phyloP scores from a whole-genome alignment of 495 filamentous ascomycete genomes.

The Aspergillus cavernicola region DNA sequence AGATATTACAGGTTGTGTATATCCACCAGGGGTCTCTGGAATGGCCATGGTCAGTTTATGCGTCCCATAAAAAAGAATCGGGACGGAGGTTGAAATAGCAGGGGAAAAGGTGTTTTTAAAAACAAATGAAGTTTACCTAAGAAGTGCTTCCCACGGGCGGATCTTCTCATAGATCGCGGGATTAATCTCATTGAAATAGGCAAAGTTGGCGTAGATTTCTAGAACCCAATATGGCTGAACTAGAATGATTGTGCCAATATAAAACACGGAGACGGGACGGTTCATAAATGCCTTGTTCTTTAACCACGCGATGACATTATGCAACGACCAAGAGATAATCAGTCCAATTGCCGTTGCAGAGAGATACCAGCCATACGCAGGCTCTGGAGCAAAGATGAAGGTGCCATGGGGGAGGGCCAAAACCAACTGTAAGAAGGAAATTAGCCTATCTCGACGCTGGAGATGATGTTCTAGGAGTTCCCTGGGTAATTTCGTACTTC shows the following conservation, averaged over 20 bases:
- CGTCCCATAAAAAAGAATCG: no score
- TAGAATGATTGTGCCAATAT: slow-evolving; percentile 35
- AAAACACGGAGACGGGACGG: slow-evolving; percentile 26
- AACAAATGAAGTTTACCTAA: slow-evolving; percentile 23
- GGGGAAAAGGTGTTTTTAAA: no score
- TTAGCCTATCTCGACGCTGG: neutral
- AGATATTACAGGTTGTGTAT: slow-evolving; percentile 43
- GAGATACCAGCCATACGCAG: slow-evolving; percentile 43
- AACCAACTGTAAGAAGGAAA: slow-evolving; percentile 16
- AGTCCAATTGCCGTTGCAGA: slow-evolving; percentile 38
- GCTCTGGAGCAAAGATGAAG: slow-evolving; percentile 37
- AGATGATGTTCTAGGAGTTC: no score
- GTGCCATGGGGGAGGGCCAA: slow-evolving; percentile 36
- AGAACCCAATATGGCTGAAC: slow-evolving; percentile 40
- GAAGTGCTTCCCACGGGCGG: slow-evolving; percentile 47
- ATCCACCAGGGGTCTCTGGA: slow-evolving; percentile 57
- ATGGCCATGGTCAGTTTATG: neutral
- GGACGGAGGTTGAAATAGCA: no score
- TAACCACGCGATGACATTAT: slow-evolving; percentile 48
- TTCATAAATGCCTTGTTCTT: slow-evolving; percentile 42
- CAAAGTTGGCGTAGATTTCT: slow-evolving; percentile 46
- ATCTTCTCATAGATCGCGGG: slow-evolving; percentile 39
- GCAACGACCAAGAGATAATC: slow-evolving; percentile 38
- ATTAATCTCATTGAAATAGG: slow-evolving; percentile 46
- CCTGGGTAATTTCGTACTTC: no score